These are phyloP conservation scores for Fusarium sp. DNA, from an alignment of 2,329 filamentous ascomycete genomes.

Conservation along the genomic window DNA sequence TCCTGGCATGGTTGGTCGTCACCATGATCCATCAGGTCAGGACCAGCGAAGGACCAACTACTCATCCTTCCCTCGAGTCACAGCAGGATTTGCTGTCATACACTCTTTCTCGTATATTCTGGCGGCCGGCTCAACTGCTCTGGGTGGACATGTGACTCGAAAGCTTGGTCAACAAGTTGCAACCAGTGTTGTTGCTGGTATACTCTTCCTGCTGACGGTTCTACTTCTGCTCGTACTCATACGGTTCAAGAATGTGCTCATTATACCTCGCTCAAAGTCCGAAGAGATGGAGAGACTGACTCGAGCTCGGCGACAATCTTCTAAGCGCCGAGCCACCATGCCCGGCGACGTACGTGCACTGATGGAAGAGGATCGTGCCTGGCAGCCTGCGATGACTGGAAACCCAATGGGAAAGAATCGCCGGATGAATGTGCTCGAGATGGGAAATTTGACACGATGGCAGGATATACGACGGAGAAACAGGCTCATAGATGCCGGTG, in stretches of 20 bases:
- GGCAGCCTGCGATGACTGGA: conserved; percentile 77
- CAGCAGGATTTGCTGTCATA: conserved; percentile 76
- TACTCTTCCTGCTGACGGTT: conserved; percentile 73
- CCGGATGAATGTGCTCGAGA: conserved; percentile 77
- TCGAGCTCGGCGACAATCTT: conserved; percentile 62
- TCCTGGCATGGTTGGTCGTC: conserved; percentile 73
- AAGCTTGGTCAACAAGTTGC: conserved; percentile 74
- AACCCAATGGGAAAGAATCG: conserved; percentile 76
- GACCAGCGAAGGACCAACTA: conserved; percentile 72
- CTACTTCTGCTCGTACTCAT: conserved; percentile 71
- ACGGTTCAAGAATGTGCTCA: conserved; percentile 74
- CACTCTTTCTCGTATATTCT: conserved; percentile 77
- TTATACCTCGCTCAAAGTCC: conserved; percentile 72
- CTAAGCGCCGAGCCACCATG: conserved; percentile 58
- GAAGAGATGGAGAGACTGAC: conserved; percentile 66
- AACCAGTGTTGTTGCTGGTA: conserved; percentile 75
- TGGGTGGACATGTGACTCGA: conserved; percentile 75
- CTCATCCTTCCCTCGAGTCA: conserved; percentile 79
- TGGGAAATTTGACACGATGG: conserved; percentile 76
- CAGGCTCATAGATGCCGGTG: conserved; percentile 62
- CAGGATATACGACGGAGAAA: conserved; percentile 76
- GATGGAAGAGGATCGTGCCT: conserved; percentile 67
- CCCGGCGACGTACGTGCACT: conserved; percentile 54
- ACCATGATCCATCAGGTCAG: conserved; percentile 56
- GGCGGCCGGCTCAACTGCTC: conserved; percentile 74